A percentile compares a stretch with the other conserved stretches of the same genome.
Evolutionary conservation across 768 basidiomycete genomes (phyloP).

Genomic region (Suillus clintonianus): DNA sequence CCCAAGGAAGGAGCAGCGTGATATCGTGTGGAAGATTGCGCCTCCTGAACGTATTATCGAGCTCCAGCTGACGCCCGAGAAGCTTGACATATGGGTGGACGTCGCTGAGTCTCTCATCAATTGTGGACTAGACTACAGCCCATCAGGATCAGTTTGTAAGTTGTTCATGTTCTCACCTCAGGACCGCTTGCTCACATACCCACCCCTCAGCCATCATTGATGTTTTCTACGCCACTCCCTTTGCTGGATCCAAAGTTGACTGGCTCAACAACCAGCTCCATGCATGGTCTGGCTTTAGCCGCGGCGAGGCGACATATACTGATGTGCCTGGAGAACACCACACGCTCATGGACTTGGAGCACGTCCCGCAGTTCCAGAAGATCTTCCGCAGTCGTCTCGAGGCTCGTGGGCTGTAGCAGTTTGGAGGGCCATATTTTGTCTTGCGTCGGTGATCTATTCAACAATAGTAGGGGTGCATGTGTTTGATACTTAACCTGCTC

Average conservation of each 20-base stretch:
- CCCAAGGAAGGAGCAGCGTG: constrained; percentile 24
- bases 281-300: constrained; percentile 6
- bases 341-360: constrained; percentile 32
- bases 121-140: constrained; percentile 30
- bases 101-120: constrained; percentile 29
- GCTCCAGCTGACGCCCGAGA: constrained; percentile 26
- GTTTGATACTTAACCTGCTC: no score
- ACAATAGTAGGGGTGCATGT: no score
- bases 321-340: constrained; percentile 30
- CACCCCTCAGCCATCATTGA: constrained; percentile 15
- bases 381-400: constrained; percentile 26
- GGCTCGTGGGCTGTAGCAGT: constrained; percentile 21
- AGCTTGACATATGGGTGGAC: constrained; percentile 30
- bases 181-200: constrained; percentile 3
- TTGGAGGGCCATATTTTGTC: no score
- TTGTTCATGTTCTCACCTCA: not conserved
- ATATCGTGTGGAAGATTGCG: constrained; percentile 25
- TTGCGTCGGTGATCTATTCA: not conserved
- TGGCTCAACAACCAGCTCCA: constrained; percentile 29
- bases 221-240: constrained; percentile 28
- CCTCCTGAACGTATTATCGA: constrained; percentile 27
- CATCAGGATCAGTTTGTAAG: constrained; percentile 27
- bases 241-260: constrained; percentile 24
- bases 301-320: constrained; percentile 8
- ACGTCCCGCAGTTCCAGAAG: constrained; percentile 29